Percentiles rank a stretch among this genome's conserved stretches.
These are phyloP conservation scores for Colletotrichum abscissum DNA, from an alignment of 2,329 filamentous ascomycete genomes.

Conservation along the genomic window DNA sequence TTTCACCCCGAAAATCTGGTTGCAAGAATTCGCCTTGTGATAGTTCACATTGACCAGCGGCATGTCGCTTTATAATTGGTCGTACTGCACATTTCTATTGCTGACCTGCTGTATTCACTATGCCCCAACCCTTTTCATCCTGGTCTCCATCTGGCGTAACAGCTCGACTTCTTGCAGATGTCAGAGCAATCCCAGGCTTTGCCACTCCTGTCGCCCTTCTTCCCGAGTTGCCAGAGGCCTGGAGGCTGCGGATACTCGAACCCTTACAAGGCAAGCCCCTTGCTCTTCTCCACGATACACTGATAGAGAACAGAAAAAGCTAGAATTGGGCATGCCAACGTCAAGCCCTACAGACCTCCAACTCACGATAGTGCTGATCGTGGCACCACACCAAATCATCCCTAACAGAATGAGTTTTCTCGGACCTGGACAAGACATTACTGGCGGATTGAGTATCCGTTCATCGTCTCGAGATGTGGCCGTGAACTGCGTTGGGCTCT, in stretches of 20 bases:
- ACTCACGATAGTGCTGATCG: conserved; percentile 9
- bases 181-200: conserved; percentile 11
- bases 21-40: conserved; percentile 21
- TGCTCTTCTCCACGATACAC: conserved; percentile 12
- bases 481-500: conserved; percentile 1
- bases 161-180: conserved; percentile 17
- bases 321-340: not conserved
- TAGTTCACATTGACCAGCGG: conserved; percentile 12
- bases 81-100: conserved; percentile 27
- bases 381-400: conserved; percentile 11
- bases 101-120: conserved; percentile 23
- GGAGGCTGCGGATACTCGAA: not conserved
- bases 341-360: not conserved
- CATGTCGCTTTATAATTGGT: not conserved
- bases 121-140: not conserved
- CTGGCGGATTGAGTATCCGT: not conserved
- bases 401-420: conserved; percentile 18
- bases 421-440: not conserved
- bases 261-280: not conserved
- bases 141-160: conserved; percentile 19
- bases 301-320: not conserved
- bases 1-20: conserved; percentile 34
- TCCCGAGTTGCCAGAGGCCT: not conserved
- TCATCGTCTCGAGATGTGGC: not conserved
- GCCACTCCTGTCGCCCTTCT: not conserved